Evolutionary conservation across 2,329 filamentous ascomycete genomes (phyloP).

Genomic region (Calonectria fujianensis): DNA sequence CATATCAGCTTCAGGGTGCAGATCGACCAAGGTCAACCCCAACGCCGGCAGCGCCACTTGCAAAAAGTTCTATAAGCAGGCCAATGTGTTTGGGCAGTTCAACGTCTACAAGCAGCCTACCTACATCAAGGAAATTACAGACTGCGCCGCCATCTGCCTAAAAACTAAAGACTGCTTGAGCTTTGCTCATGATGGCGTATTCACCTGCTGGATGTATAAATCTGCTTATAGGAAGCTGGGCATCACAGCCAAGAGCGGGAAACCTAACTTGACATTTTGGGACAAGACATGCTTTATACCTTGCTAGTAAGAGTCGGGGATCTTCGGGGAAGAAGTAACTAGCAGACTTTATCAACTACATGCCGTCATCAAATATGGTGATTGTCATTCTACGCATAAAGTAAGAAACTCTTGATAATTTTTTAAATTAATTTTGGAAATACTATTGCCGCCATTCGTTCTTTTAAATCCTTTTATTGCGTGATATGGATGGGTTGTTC

Average conservation of each 20-base stretch:
- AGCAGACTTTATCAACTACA: not conserved
- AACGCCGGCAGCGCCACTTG: not conserved
- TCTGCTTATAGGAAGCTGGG: not conserved
- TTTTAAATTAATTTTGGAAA: too few species aligned
- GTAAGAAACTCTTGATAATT: not conserved
- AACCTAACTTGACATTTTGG: not conserved
- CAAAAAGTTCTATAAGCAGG: not conserved
- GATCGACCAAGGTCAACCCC: not conserved
- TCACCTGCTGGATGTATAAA: not conserved
- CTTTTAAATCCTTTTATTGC: too few species aligned
- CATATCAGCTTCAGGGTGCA: not conserved
- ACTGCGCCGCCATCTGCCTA: conserved; percentile 11
- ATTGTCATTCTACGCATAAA: not conserved
- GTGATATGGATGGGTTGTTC: too few species aligned
- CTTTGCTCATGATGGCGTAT: conserved; percentile 3
- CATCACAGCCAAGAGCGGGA: not conserved
- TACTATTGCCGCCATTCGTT: too few species aligned
- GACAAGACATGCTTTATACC: not conserved
- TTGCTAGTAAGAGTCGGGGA: not conserved
- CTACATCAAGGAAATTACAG: not conserved
- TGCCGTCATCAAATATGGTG: not conserved
- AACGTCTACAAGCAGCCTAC: not conserved
- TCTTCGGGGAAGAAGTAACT: not conserved
- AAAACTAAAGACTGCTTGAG: not conserved
- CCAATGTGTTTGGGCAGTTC: not conserved